Evolutionary conservation across 2,329 filamentous ascomycete genomes (phyloP), one percentile per base, ranked within the genome.

Genomic region (Xylaria sp.): DNA sequence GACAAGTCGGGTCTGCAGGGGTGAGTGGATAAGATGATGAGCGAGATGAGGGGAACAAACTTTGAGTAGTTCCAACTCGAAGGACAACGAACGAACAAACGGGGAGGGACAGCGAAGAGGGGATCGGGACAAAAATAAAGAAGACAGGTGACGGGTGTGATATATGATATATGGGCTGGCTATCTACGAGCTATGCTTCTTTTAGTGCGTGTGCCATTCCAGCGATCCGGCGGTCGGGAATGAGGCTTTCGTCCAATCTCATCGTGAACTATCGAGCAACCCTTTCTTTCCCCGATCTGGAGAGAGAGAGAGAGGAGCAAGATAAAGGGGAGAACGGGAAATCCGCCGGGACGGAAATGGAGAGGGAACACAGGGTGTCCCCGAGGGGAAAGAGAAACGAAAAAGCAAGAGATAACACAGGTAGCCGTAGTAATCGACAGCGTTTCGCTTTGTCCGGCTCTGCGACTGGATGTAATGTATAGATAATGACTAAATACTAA

Each of bases 391-490:
- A 63, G 62, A 63, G 66, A 61, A 51, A 58, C 60, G 61, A 54
- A 50, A 61, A 64, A 14, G 48, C 59, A 61, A 61, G 58, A 58
- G 39, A 53, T 51, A 24, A 30, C 47, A 63, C 36, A 58, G 24
- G 24, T 47, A 50, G 47, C 51, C 69, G 65, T 57, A 67, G 64
- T 72, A 70, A 64, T 67, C 64, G 64, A 47, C 63, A 36, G 68
- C 65, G 67, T 58, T 68, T 65, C 57, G 60, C 48, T 67, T 64
- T 73, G 63, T 70, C 64, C 71, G 63, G 69, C 69, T 58, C 59
- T 61, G 53, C 61, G 48, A 51, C 66, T 54, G 32, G 32, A 55
- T 27, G 24, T 27, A 27, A 27, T 27, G 24, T 27, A 51, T 24
- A 51, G 63, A 65, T 45, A 21, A 39, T 59, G 47, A 62, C 54